Evolutionary conservation across 1,284 basidiomycete species (phyloP).

Genomic region (Agroathelia rolfsii): DNA sequence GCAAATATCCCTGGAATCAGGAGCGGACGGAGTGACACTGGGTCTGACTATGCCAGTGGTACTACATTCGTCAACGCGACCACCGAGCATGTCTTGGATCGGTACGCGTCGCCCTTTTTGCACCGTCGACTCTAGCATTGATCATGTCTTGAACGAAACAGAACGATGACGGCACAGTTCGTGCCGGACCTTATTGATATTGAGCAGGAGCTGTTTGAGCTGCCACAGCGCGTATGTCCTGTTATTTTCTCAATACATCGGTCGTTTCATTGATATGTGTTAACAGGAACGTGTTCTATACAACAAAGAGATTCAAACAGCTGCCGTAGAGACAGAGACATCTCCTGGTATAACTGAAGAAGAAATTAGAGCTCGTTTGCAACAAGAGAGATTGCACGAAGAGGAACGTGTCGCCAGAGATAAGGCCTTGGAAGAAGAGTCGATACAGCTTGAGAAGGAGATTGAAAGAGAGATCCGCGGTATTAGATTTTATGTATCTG

Average conservation of each 20-base stretch:
- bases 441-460: conserved; percentile 66
- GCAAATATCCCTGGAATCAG: conserved; percentile 42
- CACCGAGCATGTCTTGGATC: conserved; percentile 59
- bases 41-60: conserved; percentile 39
- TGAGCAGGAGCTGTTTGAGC: conserved; percentile 80
- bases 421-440: conserved; percentile 74
- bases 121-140: conserved; percentile 1
- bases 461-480: conserved; percentile 77
- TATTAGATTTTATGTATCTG: conserved; percentile 18
- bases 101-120: conserved; percentile 30
- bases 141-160: conserved; percentile 17
- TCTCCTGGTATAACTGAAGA: conserved; percentile 49
- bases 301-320: conserved; percentile 90
- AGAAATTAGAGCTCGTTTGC: conserved; percentile 63
- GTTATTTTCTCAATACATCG: not conserved
- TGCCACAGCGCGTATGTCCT: conserved; percentile 76
- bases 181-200: conserved; percentile 76
- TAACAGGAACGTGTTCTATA: conserved; percentile 79
- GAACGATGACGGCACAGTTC: conserved; percentile 52
- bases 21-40: conserved; percentile 58
- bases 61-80: conserved; percentile 41
- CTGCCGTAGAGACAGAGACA: conserved; percentile 42
- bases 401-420: conserved; percentile 64
- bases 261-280: conserved; percentile 5
- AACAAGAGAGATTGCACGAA: conserved; percentile 55